Evolutionary conservation across 495 filamentous ascomycete species (phyloP).

Genomic region (Physcia stellaris): DNA sequence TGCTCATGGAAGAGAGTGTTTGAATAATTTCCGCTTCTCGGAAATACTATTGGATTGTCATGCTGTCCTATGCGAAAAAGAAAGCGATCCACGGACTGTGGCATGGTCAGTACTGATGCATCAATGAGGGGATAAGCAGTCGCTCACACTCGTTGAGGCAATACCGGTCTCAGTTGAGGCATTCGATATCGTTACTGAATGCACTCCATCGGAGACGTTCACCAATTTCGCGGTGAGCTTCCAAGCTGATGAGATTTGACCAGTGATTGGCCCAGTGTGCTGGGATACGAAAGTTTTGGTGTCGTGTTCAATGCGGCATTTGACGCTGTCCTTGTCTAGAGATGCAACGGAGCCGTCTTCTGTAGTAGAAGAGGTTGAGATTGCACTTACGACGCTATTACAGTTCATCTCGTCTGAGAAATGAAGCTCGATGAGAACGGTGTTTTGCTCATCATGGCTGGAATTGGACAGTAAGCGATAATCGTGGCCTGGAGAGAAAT

Average conservation of each 20-base stretch:
- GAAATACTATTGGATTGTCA: slow-evolving; percentile 35
- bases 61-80: slow-evolving; percentile 29
- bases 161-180: slow-evolving; percentile 22
- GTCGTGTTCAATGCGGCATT: slow-evolving; percentile 14
- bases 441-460: slow-evolving; percentile 15
- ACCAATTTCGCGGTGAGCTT: slow-evolving; percentile 22
- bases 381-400: slow-evolving; percentile 25
- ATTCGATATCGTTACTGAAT: slow-evolving; percentile 31
- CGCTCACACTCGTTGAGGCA: slow-evolving; percentile 26
- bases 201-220: slow-evolving; percentile 36
- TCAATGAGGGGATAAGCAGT: too few species aligned
- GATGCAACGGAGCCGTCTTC: slow-evolving; percentile 14
- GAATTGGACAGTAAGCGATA: slow-evolving; percentile 10
- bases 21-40: slow-evolving; percentile 43
- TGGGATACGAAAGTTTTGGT: slow-evolving; percentile 14
- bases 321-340: slow-evolving; percentile 18
- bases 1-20: slow-evolving; percentile 28
- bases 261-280: slow-evolving; percentile 22
- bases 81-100: slow-evolving; percentile 30
- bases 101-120: too few species aligned
- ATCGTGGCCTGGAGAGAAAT: slow-evolving; percentile 17
- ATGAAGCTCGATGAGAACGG: slow-evolving; percentile 30
- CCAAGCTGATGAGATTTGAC: slow-evolving; percentile 20
- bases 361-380: slow-evolving; percentile 34
- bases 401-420: slow-evolving; percentile 48